Evolutionary conservation across 305 asterid species (phyloP).

Genomic region (Fraxinus sp.): DNA sequence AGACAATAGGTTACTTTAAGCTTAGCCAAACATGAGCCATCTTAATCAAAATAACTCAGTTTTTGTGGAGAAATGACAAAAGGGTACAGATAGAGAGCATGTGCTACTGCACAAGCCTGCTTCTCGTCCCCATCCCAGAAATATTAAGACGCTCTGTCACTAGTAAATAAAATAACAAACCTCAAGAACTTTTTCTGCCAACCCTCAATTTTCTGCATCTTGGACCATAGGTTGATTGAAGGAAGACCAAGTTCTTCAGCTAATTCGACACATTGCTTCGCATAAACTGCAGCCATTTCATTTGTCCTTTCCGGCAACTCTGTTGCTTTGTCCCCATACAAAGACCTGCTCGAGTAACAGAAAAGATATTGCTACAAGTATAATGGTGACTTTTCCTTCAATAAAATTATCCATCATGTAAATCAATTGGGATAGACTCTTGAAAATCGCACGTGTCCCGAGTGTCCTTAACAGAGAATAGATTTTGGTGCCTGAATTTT

Average conservation of each 20-base stretch:
- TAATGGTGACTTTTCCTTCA: constrained; percentile 4
- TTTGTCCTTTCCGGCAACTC: constrained; percentile 67
- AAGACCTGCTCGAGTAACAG: constrained; percentile 43
- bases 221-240: constrained; percentile 77
- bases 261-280: constrained; percentile 59
- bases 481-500: background rate
- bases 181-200: constrained; percentile 76
- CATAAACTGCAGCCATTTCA: constrained; percentile 64
- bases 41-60: background rate
- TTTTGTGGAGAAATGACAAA: no score
- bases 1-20: background rate
- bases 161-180: constrained; percentile 30
- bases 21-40: background rate
- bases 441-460: background rate
- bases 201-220: constrained; percentile 72
- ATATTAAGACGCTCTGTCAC: background rate
- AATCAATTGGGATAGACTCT: background rate
- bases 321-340: constrained; percentile 69
- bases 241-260: constrained; percentile 73
- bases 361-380: background rate
- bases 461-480: background rate
- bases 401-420: background rate
- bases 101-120: constrained; percentile 39
- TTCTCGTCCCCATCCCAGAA: background rate
- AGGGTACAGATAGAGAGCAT: no score